These are phyloP conservation scores for Pilobolus umbonatus DNA, from an alignment of 192 early-diverging fungal genomes.

Conservation along the genomic window DNA sequence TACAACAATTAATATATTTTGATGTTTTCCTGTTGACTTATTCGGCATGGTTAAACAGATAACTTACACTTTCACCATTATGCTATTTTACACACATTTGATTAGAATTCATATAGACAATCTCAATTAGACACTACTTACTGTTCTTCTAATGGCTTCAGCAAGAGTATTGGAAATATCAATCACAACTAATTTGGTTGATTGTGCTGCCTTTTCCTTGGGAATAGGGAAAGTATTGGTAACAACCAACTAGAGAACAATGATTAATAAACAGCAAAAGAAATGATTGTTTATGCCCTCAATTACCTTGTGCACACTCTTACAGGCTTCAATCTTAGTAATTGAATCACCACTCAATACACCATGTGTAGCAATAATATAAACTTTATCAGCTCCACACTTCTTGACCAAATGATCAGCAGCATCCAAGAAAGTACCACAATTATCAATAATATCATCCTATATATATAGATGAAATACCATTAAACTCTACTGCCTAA, in stretches of 20 bases:
- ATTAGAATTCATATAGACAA: neutral
- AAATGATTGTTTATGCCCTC: neutral
- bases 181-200: slow-evolving; percentile 77
- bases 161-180: slow-evolving; percentile 87
- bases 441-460: slow-evolving; percentile 95
- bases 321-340: slow-evolving; percentile 67
- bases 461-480: slow-evolving; percentile 1
- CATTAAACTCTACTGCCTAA: neutral
- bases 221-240: slow-evolving; percentile 91
- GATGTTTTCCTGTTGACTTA: slow-evolving; percentile 4
- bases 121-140: slow-evolving; percentile 1
- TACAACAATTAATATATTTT: neutral
- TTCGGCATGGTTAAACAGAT: slow-evolving; percentile 30
- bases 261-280: neutral
- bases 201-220: slow-evolving; percentile 58
- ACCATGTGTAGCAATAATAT: slow-evolving; percentile 92
- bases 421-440: slow-evolving; percentile 87
- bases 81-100: slow-evolving; percentile 16
- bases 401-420: slow-evolving; percentile 86
- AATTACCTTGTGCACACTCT: slow-evolving; percentile 33
- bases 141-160: slow-evolving; percentile 82
- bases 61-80: slow-evolving; percentile 36
- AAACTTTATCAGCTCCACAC: slow-evolving; percentile 74
- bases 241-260: slow-evolving; percentile 54
- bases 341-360: slow-evolving; percentile 87